These are phyloP conservation scores for Suillus fuscotomentosus DNA, from an alignment of 768 basidiomycete species.

Conservation along the genomic window DNA sequence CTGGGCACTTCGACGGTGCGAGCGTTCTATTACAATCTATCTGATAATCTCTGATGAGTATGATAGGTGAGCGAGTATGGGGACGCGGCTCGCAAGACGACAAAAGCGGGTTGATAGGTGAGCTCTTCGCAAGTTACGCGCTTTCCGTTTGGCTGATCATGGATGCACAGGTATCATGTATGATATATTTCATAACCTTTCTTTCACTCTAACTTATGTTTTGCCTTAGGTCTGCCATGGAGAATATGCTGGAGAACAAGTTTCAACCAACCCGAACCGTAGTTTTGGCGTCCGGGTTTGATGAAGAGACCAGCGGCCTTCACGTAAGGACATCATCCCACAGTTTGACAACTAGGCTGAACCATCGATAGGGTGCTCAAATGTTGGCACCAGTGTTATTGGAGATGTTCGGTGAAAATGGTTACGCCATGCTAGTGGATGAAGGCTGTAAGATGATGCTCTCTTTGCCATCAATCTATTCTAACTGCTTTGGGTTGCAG, in stretches of 20 bases:
- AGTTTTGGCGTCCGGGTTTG: conserved; percentile 69
- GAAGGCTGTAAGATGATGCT: conserved; percentile 66
- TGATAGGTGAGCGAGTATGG: conserved; percentile 41
- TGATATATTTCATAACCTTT: conserved; percentile 1
- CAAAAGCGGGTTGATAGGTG: conserved; percentile 65
- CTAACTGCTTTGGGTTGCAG: conserved; percentile 25
- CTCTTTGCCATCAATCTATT: background rate
- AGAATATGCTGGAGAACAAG: conserved; percentile 59
- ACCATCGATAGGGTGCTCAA: conserved; percentile 48
- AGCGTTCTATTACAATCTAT: background rate
- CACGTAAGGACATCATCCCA: conserved; percentile 31
- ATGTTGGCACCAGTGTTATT: conserved; percentile 48
- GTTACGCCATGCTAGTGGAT: conserved; percentile 79
- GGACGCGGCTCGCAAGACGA: conserved; percentile 51
- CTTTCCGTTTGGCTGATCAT: background rate
- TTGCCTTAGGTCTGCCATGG: conserved; percentile 47
- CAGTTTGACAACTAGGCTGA: background rate
- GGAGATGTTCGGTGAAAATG: conserved; percentile 64
- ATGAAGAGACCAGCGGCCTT: conserved; percentile 65
- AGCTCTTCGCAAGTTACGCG: background rate
- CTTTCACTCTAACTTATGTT: background rate
- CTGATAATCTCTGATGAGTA: background rate
- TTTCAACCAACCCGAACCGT: conserved; percentile 65
- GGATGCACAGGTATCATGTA: conserved; percentile 46
- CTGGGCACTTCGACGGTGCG: conserved; percentile 57